Percentiles rank a stretch among this genome's conserved stretches.
Conservation (phyloP, 1,284 basidiomycete species). For the Marasmius tenuissimus region DNA sequence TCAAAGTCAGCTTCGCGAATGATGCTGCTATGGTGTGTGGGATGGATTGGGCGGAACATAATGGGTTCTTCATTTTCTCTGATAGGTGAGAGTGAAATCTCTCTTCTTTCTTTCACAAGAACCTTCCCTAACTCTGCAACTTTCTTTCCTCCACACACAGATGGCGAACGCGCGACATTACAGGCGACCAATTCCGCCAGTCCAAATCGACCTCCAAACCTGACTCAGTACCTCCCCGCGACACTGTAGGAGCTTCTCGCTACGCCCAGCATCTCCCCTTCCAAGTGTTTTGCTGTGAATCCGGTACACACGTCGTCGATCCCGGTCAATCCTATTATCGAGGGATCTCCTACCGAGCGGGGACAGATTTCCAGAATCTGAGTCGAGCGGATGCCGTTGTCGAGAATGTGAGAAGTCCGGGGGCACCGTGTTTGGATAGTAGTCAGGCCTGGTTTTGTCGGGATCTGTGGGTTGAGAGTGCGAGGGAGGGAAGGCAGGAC, state of each 20-base stretch:
- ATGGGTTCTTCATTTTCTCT: constrained; percentile 95
- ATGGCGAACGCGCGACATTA: constrained; percentile 94
- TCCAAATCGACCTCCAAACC: constrained; percentile 89
- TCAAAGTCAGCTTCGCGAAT: constrained; percentile 85
- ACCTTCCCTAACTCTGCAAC: not conserved
- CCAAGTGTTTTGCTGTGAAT: constrained; percentile 97
- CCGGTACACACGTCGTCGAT: constrained; percentile 92
- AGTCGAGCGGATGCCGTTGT: constrained; percentile 57
- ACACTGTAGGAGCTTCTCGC: constrained; percentile 74
- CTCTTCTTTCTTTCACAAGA: not conserved
- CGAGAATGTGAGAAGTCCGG: constrained; percentile 54
- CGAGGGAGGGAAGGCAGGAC: constrained; percentile 67
- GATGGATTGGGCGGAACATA: constrained; percentile 98
- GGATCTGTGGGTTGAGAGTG: constrained; percentile 87
- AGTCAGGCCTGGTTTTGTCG: constrained; percentile 95
- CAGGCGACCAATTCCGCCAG: constrained; percentile 93
- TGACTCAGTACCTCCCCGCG: constrained; percentile 89
- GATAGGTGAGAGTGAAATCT: constrained; percentile 62
- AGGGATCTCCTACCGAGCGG: constrained; percentile 81
- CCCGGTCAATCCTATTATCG: constrained; percentile 92
- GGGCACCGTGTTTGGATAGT: constrained; percentile 88
- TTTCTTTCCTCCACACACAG: constrained; percentile 49
- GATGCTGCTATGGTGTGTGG: constrained; percentile 96
- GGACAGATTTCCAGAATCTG: constrained; percentile 76
- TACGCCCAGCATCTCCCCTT: constrained; percentile 92